phyloP scores from a whole-genome alignment of 768 basidiomycete species.

The Leccinum uliginosum region DNA sequence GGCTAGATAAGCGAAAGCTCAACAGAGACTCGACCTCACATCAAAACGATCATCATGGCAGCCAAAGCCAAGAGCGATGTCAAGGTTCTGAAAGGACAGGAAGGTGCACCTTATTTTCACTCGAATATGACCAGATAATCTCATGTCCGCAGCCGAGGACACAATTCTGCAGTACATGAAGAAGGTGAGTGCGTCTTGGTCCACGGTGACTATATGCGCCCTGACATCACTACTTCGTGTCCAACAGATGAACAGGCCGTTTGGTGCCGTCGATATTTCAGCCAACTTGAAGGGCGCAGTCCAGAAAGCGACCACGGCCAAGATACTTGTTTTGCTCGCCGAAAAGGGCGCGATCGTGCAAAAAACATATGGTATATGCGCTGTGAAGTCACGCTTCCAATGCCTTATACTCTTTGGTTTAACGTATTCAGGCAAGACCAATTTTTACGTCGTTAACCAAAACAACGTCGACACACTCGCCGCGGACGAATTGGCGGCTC shows the following conservation, averaged over 20 bases:
- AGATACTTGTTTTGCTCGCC: constrained; percentile 76
- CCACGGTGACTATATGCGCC: constrained; percentile 8
- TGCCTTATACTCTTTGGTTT: neutral
- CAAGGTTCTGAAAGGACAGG: constrained; percentile 71
- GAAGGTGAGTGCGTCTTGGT: constrained; percentile 37
- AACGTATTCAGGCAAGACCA: constrained; percentile 61
- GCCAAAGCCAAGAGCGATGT: constrained; percentile 52
- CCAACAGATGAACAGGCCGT: constrained; percentile 85
- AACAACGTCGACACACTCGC: constrained; percentile 63
- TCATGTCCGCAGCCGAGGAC: constrained; percentile 55
- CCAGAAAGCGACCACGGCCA: constrained; percentile 79
- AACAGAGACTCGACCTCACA: neutral
- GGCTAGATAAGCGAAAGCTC: too few species aligned
- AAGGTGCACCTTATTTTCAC: constrained; percentile 38
- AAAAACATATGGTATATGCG: constrained; percentile 69
- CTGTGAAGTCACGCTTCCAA: neutral
- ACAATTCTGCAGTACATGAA: constrained; percentile 76
- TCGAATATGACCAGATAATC: neutral
- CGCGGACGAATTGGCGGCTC: constrained; percentile 50
- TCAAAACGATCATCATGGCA: constrained; percentile 28
- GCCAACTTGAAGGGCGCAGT: constrained; percentile 90
- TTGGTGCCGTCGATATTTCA: constrained; percentile 86
- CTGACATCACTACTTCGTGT: neutral
- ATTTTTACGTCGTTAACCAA: constrained; percentile 86
- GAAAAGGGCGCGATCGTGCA: constrained; percentile 80